A percentile compares a stretch with the other conserved stretches of the same genome.
Conservation (phyloP, 768 basidiomycete species). For the Clitopilus hobsonii region DNA sequence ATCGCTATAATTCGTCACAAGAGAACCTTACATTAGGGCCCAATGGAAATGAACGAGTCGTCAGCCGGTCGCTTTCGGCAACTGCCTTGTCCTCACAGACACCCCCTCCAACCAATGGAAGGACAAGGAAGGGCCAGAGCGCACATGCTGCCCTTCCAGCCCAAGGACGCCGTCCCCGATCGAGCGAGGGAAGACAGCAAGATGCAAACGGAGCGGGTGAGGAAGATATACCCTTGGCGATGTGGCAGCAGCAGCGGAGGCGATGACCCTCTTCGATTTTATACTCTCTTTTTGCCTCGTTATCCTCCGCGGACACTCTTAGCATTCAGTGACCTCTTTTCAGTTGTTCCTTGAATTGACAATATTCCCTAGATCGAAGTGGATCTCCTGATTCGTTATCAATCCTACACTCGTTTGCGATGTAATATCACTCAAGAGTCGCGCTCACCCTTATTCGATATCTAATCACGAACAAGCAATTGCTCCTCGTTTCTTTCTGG, state of each 20-base stretch:
- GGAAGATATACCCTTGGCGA: slow-evolving; percentile 75
- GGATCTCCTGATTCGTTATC: no score
- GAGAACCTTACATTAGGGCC: slow-evolving; percentile 23
- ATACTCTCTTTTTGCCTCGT: slow-evolving; percentile 4
- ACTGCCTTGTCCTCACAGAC: slow-evolving; percentile 41
- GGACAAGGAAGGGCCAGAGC: slow-evolving; percentile 59
- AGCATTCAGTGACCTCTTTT: no score
- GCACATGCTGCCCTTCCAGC: slow-evolving; percentile 49
- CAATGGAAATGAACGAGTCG: slow-evolving; percentile 30
- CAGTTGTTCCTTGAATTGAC: no score
- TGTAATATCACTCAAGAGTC: neutral
- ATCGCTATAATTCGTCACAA: slow-evolving; percentile 18
- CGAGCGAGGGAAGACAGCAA: slow-evolving; percentile 32
- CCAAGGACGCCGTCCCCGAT: slow-evolving; percentile 35
- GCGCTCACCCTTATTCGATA: no score
- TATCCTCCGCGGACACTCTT: slow-evolving; percentile 5
- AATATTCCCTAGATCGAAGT: no score
- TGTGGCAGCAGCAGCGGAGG: slow-evolving; percentile 74
- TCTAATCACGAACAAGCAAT: no score
- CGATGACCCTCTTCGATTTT: slow-evolving; percentile 28
- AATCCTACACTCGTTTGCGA: neutral
- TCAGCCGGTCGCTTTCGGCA: slow-evolving; percentile 70
- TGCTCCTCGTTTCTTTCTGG: no score
- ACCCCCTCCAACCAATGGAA: slow-evolving; percentile 37
- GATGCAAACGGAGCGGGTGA: slow-evolving; percentile 35